Percentiles rank a stretch among this genome's conserved stretches.
These are phyloP conservation scores for Lyophyllum decastes DNA, from an alignment of 768 basidiomycete species.

Conservation along the genomic window DNA sequence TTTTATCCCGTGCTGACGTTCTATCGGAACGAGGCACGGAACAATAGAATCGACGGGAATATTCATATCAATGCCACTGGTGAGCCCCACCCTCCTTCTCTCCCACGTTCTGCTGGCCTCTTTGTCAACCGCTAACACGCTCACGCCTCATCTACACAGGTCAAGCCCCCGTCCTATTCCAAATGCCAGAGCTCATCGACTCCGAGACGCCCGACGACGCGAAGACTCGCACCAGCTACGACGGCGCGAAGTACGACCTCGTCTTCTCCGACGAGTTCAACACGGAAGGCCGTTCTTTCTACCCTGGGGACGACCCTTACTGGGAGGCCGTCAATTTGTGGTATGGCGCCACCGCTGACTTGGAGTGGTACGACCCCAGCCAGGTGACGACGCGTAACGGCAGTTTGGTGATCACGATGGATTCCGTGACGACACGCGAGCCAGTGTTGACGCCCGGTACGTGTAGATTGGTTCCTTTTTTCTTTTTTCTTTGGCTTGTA, in stretches of 20 bases:
- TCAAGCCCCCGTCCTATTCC: slow-evolving; percentile 59
- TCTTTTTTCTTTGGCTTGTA: too few relatives aligned
- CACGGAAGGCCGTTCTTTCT: slow-evolving; percentile 46
- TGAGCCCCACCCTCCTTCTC: slow-evolving; percentile 3
- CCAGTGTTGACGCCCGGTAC: slow-evolving; percentile 32
- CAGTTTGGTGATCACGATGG: slow-evolving; percentile 68
- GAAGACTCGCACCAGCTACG: slow-evolving; percentile 65
- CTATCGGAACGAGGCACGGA: slow-evolving; percentile 47
- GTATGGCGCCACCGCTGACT: slow-evolving; percentile 70
- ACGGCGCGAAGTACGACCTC: slow-evolving; percentile 66
- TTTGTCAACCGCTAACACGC: background rate
- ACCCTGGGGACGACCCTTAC: slow-evolving; percentile 59
- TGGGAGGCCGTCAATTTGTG: slow-evolving; percentile 76
- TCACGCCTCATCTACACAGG: slow-evolving; percentile 42
- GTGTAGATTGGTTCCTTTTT: slow-evolving; percentile 8
- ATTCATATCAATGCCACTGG: too few relatives aligned
- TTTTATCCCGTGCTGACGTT: slow-evolving; percentile 73
- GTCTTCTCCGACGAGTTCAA: slow-evolving; percentile 77
- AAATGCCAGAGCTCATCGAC: slow-evolving; percentile 70
- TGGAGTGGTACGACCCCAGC: slow-evolving; percentile 76
- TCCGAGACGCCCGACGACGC: slow-evolving; percentile 62
- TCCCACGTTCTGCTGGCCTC: too few relatives aligned
- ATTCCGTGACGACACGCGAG: slow-evolving; percentile 35
- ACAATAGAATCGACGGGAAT: slow-evolving; percentile 63
- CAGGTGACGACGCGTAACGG: slow-evolving; percentile 71